Evolutionary conservation across 164 flowering plant species (phyloP).

Genomic region (Kingdonia uniflora): DNA sequence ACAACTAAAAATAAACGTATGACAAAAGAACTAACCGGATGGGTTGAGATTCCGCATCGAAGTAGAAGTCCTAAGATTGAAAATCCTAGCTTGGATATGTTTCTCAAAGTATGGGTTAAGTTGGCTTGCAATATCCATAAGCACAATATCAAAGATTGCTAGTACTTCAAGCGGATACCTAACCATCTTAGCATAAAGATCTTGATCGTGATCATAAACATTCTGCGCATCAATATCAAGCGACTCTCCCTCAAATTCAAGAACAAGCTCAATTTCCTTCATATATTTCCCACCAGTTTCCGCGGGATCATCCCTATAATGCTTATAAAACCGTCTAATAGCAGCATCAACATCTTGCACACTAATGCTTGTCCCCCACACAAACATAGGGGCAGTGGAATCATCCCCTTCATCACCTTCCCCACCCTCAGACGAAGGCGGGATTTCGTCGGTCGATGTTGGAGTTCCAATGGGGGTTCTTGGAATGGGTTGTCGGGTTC

Average conservation of each 20-base stretch:
- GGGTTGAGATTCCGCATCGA: constrained; percentile 91
- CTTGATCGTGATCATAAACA: constrained; percentile 68
- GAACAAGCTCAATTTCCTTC: constrained; percentile 40
- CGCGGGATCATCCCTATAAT: constrained; percentile 41
- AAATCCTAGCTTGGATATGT: constrained; percentile 83
- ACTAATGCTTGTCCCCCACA: constrained; percentile 96
- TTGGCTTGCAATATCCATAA: constrained; percentile 73
- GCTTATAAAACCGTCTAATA: constrained; percentile 58
- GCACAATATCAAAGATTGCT: constrained; percentile 91
- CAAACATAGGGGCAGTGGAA: constrained; percentile 62
- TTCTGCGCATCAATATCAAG: constrained; percentile 82
- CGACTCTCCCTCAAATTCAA: constrained; percentile 78
- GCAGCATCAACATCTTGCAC: constrained; percentile 85
- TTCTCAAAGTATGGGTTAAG: constrained; percentile 65
- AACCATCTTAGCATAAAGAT: constrained; percentile 80
- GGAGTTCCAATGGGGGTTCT: constrained; percentile 30
- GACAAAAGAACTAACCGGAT: constrained; percentile 40
- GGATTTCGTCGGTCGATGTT: constrained; percentile 37
- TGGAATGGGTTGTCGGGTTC: constrained; percentile 10
- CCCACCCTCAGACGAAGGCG: constrained; percentile 48
- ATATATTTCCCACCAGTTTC: constrained; percentile 71
- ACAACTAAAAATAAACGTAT: not conserved
- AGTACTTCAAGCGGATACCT: constrained; percentile 90
- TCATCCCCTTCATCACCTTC: constrained; percentile 48
- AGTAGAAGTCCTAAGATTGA: constrained; percentile 60